Evolutionary conservation across 2,329 filamentous ascomycete genomes (phyloP).

Genomic region (Herpotrichia juniperi): DNA sequence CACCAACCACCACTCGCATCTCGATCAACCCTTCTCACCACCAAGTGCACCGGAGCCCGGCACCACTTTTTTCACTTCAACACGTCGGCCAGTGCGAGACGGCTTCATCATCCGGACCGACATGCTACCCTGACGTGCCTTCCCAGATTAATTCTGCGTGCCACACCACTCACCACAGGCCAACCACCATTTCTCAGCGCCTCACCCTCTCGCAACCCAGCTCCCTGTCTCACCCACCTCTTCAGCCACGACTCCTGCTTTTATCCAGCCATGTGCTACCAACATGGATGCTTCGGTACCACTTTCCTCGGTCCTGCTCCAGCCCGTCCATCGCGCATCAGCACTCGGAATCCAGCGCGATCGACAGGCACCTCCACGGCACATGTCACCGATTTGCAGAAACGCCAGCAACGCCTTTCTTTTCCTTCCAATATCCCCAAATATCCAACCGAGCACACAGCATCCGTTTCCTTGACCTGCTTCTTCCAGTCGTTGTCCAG

Average conservation of each 20-base stretch:
- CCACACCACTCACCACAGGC: not conserved
- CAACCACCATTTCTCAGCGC: conserved; percentile 10
- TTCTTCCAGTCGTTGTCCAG: not conserved
- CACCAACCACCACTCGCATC: not conserved
- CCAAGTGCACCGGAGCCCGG: not conserved
- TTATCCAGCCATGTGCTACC: conserved; percentile 15
- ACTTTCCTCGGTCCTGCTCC: conserved; percentile 7
- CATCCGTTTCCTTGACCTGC: not conserved
- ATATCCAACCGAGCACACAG: conserved; percentile 6
- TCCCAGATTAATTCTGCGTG: too few species aligned
- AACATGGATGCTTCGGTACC: conserved; percentile 13
- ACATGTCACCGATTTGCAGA: not conserved
- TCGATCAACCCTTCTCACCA: not conserved
- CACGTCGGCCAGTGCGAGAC: conserved; percentile 12
- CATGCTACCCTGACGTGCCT: conserved; percentile 4
- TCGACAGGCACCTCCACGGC: conserved; percentile 20
- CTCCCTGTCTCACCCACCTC: conserved; percentile 12
- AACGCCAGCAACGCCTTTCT: not conserved
- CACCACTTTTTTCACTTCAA: conserved; percentile 3
- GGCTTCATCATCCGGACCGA: conserved; percentile 3
- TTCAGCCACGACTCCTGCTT: conserved; percentile 4
- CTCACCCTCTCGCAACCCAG: conserved; percentile 8
- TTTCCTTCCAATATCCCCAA: conserved; percentile 1
- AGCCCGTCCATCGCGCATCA: not conserved
- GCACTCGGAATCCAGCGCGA: conserved; percentile 10